Evolutionary conservation across 2,329 filamentous ascomycete genomes (phyloP).

Genomic region (Nemania abortiva): DNA sequence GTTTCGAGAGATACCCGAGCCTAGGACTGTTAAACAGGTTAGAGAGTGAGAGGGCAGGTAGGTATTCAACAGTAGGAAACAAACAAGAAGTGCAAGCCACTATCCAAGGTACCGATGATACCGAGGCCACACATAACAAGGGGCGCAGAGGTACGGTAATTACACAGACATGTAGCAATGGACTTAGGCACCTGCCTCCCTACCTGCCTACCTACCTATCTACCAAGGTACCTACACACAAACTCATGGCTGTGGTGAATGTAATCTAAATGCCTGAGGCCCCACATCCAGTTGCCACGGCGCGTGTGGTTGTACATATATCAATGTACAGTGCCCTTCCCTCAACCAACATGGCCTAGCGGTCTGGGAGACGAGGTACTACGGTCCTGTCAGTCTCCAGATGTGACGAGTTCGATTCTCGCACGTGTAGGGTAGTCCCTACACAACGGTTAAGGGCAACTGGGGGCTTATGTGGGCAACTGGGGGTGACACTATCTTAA

Average conservation of each 20-base stretch:
- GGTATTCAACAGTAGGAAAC: too few species aligned
- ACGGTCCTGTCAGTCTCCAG: background rate
- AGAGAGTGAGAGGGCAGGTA: too few species aligned
- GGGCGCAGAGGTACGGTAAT: background rate
- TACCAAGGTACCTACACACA: background rate
- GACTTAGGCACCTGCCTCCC: background rate
- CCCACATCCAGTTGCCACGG: background rate
- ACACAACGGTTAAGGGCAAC: slow-evolving; percentile 9
- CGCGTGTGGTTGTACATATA: slow-evolving; percentile 4
- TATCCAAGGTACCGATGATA: too few species aligned
- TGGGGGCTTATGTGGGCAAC: slow-evolving; percentile 18
- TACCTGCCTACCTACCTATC: too few species aligned
- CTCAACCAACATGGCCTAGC: slow-evolving; percentile 22
- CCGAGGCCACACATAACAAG: background rate
- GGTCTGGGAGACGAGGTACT: slow-evolving; percentile 11
- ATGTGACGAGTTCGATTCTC: slow-evolving; percentile 23
- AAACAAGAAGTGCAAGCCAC: too few species aligned
- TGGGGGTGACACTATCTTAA: slow-evolving; percentile 7
- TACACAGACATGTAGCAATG: background rate
- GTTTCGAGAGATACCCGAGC: too few species aligned
- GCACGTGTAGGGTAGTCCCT: slow-evolving; percentile 19
- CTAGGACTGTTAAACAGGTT: too few species aligned
- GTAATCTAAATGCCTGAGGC: background rate
- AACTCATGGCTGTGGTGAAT: too few species aligned
- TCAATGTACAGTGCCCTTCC: background rate